Conservation (phyloP, 2,329 filamentous ascomycete genomes). For the Ustulina deusta region DNA sequence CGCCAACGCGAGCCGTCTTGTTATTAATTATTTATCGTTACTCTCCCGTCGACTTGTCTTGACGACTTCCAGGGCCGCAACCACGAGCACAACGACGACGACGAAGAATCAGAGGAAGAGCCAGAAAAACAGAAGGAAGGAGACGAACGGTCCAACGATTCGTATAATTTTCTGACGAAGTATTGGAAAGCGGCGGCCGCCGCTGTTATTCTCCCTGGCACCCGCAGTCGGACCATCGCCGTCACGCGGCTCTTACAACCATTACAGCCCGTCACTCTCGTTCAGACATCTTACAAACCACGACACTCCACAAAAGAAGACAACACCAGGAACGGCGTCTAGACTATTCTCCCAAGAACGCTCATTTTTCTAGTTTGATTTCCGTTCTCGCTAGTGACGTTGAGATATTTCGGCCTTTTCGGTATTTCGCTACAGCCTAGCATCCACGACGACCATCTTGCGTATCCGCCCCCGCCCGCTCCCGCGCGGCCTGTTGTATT, state of each 20-base stretch:
- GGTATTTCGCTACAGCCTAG: constrained; percentile 6
- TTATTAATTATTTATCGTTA: constrained; percentile 8
- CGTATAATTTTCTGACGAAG: not conserved
- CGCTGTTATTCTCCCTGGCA: not conserved
- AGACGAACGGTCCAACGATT: not conserved
- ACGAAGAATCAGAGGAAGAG: not conserved
- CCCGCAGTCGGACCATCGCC: constrained; percentile 7
- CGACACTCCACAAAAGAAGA: constrained; percentile 3
- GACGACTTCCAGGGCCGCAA: not conserved
- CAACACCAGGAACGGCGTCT: not conserved
- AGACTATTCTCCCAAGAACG: constrained; percentile 8
- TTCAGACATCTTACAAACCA: not conserved
- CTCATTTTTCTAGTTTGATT: constrained; percentile 16
- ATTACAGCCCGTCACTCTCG: not conserved
- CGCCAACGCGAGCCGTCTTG: constrained; percentile 4
- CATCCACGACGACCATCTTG: not conserved
- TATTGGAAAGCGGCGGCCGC: not conserved
- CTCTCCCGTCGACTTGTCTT: not conserved
- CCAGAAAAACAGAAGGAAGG: not conserved
- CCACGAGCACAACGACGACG: not conserved
- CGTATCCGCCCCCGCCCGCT: not conserved
- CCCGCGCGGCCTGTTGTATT: constrained; percentile 12
- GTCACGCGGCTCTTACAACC: not conserved
- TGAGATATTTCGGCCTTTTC: not conserved
- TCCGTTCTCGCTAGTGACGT: not conserved